Conservation (phyloP, 1,139 yeast genomes). For the Yamadazyma pseudoaaseri region DNA sequence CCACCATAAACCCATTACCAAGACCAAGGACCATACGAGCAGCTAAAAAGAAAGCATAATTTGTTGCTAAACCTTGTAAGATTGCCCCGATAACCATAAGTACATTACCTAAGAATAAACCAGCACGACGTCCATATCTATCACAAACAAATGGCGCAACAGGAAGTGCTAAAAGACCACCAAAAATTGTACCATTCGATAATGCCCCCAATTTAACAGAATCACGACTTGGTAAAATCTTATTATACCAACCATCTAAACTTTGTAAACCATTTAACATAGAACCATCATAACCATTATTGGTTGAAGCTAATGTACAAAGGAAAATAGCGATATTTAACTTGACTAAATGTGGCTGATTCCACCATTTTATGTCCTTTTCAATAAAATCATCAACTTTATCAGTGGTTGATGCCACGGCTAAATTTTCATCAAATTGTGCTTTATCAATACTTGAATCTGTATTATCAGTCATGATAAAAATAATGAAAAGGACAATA, state of each 20-base stretch:
- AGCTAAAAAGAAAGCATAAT: slow-evolving; percentile 9
- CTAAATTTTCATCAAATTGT: slow-evolving; percentile 1
- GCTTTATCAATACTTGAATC: slow-evolving; percentile 8
- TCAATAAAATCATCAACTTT: slow-evolving; percentile 11
- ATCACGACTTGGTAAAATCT: slow-evolving; percentile 37
- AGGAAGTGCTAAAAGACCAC: slow-evolving; percentile 19
- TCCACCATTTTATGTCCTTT: slow-evolving; percentile 15
- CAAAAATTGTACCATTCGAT: slow-evolving; percentile 31
- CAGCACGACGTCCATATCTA: slow-evolving; percentile 33
- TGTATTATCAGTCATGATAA: not conserved
- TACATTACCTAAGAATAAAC: slow-evolving; percentile 26
- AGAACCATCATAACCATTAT: slow-evolving; percentile 53
- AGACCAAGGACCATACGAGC: slow-evolving; percentile 10
- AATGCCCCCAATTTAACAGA: slow-evolving; percentile 39
- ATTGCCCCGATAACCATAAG: slow-evolving; percentile 35
- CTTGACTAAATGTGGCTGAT: slow-evolving; percentile 31
- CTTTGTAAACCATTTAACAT: slow-evolving; percentile 53
- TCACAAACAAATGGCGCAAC: slow-evolving; percentile 25
- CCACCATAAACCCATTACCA: slow-evolving; percentile 35
- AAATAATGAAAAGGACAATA: too few species aligned
- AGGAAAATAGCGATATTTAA: slow-evolving; percentile 37
- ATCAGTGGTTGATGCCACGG: not conserved
- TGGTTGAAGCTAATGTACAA: slow-evolving; percentile 45
- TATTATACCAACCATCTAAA: slow-evolving; percentile 30
- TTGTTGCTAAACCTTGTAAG: slow-evolving; percentile 34